Percentiles rank a stretch among this genome's conserved stretches.
Evolutionary conservation across 192 early-diverging fungal species (phyloP).

Genomic region (Umbelopsis isabellina): DNA sequence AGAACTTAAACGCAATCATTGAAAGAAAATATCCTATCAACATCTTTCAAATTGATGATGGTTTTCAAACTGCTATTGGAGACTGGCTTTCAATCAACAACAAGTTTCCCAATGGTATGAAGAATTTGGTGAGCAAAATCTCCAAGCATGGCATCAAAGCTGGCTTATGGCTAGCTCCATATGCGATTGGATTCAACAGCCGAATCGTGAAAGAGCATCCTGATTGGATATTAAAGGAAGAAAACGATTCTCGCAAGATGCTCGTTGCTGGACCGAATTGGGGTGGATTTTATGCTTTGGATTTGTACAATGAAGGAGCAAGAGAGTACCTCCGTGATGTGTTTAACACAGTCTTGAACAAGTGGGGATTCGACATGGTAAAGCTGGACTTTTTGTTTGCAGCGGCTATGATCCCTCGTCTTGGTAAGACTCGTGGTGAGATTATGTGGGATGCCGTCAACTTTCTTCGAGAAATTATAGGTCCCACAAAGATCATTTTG

Average conservation of each 20-base stretch:
- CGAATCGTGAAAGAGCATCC: constrained; percentile 47
- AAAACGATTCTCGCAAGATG: constrained; percentile 24
- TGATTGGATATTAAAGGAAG: constrained; percentile 44
- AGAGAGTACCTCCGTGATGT: constrained; percentile 44
- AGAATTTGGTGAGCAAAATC: constrained; percentile 39
- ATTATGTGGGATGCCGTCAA: constrained; percentile 57
- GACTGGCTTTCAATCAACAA: constrained; percentile 51
- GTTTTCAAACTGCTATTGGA: constrained; percentile 50
- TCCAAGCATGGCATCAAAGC: constrained; percentile 37
- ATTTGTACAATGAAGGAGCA: constrained; percentile 47
- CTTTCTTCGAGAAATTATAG: constrained; percentile 43
- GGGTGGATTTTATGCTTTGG: constrained; percentile 47
- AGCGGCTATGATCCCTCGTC: constrained; percentile 45
- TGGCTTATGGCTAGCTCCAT: constrained; percentile 56
- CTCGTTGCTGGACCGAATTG: constrained; percentile 33
- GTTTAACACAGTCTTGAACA: constrained; percentile 43
- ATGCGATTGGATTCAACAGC: constrained; percentile 43
- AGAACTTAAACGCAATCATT: constrained; percentile 36
- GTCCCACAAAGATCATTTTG: constrained; percentile 45
- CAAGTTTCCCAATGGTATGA: constrained; percentile 54
- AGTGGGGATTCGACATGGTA: constrained; percentile 54
- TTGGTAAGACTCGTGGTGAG: constrained; percentile 51
- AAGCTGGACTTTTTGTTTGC: constrained; percentile 59
- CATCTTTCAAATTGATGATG: constrained; percentile 59
- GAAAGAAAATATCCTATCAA: constrained; percentile 45